phyloP scores from a whole-genome alignment of 2,329 filamentous ascomycete species.

The Trichophaea hybrida region DNA sequence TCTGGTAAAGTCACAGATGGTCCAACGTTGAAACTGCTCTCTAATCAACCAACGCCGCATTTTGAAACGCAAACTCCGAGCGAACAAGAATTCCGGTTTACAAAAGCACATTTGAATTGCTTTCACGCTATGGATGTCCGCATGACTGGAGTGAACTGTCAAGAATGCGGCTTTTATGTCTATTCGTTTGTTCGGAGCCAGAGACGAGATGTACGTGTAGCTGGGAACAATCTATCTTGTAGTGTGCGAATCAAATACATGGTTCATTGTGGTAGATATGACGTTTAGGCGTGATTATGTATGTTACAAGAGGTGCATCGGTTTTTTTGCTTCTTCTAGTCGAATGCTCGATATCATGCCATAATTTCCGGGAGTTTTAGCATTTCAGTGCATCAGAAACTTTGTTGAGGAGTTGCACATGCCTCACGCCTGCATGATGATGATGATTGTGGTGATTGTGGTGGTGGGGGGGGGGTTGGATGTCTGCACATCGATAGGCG shows the following conservation, averaged over 20 bases:
- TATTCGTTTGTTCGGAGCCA: too few relatives aligned
- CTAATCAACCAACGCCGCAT: not conserved
- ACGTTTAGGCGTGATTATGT: not conserved
- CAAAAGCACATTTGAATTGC: too few relatives aligned
- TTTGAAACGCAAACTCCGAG: not conserved
- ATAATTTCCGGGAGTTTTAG: not conserved
- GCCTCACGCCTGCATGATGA: not conserved
- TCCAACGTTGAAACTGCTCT: not conserved
- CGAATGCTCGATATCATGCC: not conserved
- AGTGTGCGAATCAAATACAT: too few relatives aligned
- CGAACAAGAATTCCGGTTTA: too few relatives aligned
- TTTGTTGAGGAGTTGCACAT: not conserved
- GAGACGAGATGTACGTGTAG: too few relatives aligned
- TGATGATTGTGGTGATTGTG: not conserved
- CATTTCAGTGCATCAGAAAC: not conserved
- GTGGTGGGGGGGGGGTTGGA: not conserved
- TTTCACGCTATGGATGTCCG: too few relatives aligned
- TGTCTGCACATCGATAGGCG: not conserved
- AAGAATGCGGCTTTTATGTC: too few relatives aligned
- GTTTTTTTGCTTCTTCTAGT: not conserved
- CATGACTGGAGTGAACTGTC: too few relatives aligned
- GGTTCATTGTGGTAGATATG: too few relatives aligned
- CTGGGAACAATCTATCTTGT: too few relatives aligned
- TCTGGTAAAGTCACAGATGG: not conserved
- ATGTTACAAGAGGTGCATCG: not conserved